Base-by-base conservation (phyloP, 1,139 yeast genomes). In the Diutina pseudorugosa region DNA sequence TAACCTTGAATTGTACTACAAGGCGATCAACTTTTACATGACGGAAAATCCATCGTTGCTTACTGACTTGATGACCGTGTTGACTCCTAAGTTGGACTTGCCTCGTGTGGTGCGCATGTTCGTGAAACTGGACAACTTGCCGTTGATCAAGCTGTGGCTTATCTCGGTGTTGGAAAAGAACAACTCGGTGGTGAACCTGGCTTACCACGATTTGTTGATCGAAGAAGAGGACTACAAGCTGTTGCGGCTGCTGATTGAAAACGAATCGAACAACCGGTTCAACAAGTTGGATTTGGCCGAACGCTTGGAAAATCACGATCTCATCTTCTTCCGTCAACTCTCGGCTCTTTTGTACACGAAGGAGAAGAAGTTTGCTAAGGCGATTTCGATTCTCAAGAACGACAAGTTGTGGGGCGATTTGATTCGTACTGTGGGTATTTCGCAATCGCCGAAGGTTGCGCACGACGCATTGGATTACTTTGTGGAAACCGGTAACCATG, bases 171-270 rank as follows among this genome's bases (percentile, higher is more conserved):
- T 93, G 70, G 85, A 82, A 52, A 91, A 89, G 77, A 94, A 93
- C 72, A 83, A 88, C 65, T 82, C 93, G 18, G 83, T 91, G 56
- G 98, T 93, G 51, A 93, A 93, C 71, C 82, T 85, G 61, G 98
- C 98, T 23, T 91, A 93, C 72, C 98, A 93, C 65, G 96, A 91
- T 62, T 72, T 93, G 64, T 78, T 94, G 70, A 90, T 93, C 58
- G 99, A 93, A 73, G 98, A 93, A 70, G 95, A 90, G 69, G 98
- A 93, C 67, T 82, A 93, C 75, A 88, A 89, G 71, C 84, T 96
- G 16, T 77, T 93, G 65, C 82, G 85, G 61, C 84, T 85, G 57
- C 87, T 94, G 44, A 91, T 93, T 59, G 98, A 91, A 58, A 73
- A 70, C 55, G 78, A 73, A 60, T 77, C 89, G 41, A 86, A 85